These are phyloP conservation scores for Tilletia setariae DNA, from an alignment of 1,284 basidiomycete genomes.

Conservation along the genomic window DNA sequence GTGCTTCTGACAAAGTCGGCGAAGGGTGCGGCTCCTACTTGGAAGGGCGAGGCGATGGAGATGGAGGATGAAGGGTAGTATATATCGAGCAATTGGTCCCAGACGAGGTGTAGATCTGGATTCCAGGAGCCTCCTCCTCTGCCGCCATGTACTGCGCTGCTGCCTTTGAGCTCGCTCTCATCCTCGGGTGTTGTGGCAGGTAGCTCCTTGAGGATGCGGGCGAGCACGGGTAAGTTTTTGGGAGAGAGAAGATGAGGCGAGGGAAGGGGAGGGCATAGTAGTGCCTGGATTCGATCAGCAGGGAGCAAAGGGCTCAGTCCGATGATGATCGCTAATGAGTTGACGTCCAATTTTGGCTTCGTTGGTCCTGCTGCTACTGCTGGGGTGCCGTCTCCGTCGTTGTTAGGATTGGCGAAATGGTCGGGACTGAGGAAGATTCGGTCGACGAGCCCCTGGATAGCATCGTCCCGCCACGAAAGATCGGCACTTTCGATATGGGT, in stretches of 20 bases:
- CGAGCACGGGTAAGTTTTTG: constrained; percentile 70
- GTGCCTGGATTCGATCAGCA: background rate
- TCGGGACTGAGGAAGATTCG: constrained; percentile 21
- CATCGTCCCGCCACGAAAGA: constrained; percentile 30
- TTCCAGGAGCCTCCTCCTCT: constrained; percentile 65
- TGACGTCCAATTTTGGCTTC: background rate
- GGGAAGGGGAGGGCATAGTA: constrained; percentile 68
- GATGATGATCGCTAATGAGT: background rate
- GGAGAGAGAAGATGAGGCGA: constrained; percentile 66
- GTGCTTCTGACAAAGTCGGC: constrained; percentile 84
- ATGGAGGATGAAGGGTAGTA: constrained; percentile 57
- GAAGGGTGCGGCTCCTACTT: constrained; percentile 66
- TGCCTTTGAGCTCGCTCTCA: constrained; percentile 58
- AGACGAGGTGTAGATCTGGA: constrained; percentile 85
- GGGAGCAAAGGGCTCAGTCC: constrained; percentile 13
- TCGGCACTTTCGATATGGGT: constrained; percentile 4
- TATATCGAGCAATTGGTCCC: constrained; percentile 76
- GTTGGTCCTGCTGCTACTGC: no score
- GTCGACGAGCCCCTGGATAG: constrained; percentile 30
- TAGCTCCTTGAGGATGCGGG: constrained; percentile 56
- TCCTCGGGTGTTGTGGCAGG: constrained; percentile 60
- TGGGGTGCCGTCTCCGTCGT: no score
- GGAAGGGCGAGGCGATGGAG: constrained; percentile 14
- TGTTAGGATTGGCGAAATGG: background rate
- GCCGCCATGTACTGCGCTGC: constrained; percentile 28